A percentile compares a stretch with the other conserved stretches of the same genome.
Evolutionary conservation across 2,329 filamentous ascomycete genomes (phyloP).

Genomic region (Pyricularia pennisetigena): DNA sequence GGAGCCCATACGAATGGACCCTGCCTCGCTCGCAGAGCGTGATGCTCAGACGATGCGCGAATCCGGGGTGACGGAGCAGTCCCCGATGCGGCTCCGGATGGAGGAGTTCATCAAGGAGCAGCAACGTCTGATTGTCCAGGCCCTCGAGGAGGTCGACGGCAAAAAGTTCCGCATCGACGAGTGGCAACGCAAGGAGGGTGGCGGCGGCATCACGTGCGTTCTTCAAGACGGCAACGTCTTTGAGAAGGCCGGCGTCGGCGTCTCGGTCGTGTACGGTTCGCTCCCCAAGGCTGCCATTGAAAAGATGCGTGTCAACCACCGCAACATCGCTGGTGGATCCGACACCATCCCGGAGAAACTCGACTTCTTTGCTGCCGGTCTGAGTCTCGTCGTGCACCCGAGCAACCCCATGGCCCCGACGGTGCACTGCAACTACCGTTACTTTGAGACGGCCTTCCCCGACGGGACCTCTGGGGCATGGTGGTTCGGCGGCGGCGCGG

Average conservation of each 20-base stretch:
- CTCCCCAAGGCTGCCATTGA: constrained; percentile 79
- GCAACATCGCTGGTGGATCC: constrained; percentile 59
- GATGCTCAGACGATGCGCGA: constrained; percentile 76
- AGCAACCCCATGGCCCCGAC: constrained; percentile 95
- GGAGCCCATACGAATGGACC: constrained; percentile 41
- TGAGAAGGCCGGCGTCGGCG: constrained; percentile 94
- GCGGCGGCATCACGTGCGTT: constrained; percentile 89
- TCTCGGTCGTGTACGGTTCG: constrained; percentile 87
- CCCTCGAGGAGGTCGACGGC: constrained; percentile 76
- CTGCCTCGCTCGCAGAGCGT: constrained; percentile 69
- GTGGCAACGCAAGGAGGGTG: constrained; percentile 81
- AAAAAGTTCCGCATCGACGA: constrained; percentile 72
- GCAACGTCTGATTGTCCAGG: constrained; percentile 77
- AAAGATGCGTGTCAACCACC: constrained; percentile 93
- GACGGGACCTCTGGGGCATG: constrained; percentile 77
- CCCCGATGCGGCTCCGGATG: constrained; percentile 96
- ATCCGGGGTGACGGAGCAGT: constrained; percentile 61
- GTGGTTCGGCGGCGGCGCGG: constrained; percentile 97
- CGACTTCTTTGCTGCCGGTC: constrained; percentile 89
- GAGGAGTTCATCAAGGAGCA: constrained; percentile 92
- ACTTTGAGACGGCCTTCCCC: constrained; percentile 89
- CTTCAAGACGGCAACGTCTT: constrained; percentile 95
- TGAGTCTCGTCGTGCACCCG: constrained; percentile 89
- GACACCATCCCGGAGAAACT: constrained; percentile 60
- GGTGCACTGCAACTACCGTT: constrained; percentile 95